Conservation (phyloP, 495 filamentous ascomycete species). For the Trichoderma virens region DNA sequence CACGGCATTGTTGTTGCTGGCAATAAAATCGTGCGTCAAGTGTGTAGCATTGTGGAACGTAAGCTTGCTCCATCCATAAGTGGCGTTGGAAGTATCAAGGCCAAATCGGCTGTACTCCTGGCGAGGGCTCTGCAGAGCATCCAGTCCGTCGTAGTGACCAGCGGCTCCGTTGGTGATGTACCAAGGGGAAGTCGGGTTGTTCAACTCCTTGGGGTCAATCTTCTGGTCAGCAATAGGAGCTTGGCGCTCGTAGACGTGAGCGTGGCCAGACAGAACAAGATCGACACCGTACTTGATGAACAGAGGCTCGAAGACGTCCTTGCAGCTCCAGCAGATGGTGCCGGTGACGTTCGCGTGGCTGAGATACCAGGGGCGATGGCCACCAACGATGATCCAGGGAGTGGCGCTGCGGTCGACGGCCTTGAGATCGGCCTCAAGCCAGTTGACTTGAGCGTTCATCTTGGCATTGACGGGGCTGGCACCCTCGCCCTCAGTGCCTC, state of each 20-base stretch:
- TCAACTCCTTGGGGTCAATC: constrained; percentile 27
- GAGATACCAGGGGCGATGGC: constrained; percentile 43
- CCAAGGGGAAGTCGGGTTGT: constrained; percentile 41
- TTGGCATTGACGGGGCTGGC: constrained; percentile 34
- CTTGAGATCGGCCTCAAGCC: constrained; percentile 41
- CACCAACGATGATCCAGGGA: constrained; percentile 47
- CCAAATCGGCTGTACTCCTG: constrained; percentile 11
- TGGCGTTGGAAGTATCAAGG: constrained; percentile 14
- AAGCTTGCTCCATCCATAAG: constrained; percentile 24
- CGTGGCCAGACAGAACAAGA: constrained; percentile 43
- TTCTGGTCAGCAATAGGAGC: constrained; percentile 23
- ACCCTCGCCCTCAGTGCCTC: not conserved
- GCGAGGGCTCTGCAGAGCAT: constrained; percentile 13
- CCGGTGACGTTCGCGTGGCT: constrained; percentile 18
- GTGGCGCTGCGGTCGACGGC: constrained; percentile 43
- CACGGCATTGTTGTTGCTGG: constrained; percentile 23
- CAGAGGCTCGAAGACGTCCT: constrained; percentile 40
- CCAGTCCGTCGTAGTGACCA: constrained; percentile 41
- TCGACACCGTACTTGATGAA: constrained; percentile 45
- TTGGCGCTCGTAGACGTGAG: constrained; percentile 42
- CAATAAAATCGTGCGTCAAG: constrained; percentile 26
- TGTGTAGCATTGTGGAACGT: constrained; percentile 30
- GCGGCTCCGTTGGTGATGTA: constrained; percentile 42
- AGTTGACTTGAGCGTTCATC: constrained; percentile 38
- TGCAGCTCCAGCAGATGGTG: constrained; percentile 32